phyloP scores from a whole-genome alignment of 148 eudicot species.

The Silene conica region DNA sequence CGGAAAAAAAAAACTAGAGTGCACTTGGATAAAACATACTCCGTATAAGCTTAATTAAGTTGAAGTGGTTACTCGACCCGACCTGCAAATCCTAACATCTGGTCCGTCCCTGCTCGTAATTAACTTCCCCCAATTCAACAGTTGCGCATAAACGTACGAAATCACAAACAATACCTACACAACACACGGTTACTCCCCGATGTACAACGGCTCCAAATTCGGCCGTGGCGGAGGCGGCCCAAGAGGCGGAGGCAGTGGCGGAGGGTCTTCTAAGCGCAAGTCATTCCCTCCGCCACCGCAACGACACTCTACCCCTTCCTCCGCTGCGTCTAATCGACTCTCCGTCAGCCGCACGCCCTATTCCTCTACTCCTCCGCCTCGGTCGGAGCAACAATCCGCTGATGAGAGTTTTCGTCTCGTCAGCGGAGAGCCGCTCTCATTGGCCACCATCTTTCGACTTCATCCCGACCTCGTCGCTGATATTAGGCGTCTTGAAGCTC shows the following conservation, averaged over 20 bases:
- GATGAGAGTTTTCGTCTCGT: constrained; percentile 72
- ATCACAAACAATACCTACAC: too few species aligned
- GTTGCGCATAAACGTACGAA: background rate
- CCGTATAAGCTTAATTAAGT: too few species aligned
- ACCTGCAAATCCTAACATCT: too few species aligned
- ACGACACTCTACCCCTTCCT: constrained; percentile 30
- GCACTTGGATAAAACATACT: too few species aligned
- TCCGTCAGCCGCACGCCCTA: constrained; percentile 43
- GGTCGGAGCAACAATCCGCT: constrained; percentile 17
- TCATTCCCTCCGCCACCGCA: constrained; percentile 38
- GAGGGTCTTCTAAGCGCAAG: constrained; percentile 45
- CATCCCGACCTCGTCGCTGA: constrained; percentile 78
- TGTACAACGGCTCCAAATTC: constrained; percentile 68
- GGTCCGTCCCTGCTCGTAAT: too few species aligned
- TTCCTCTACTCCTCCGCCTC: constrained; percentile 8
- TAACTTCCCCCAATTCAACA: too few species aligned
- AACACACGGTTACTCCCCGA: constrained; percentile 5
- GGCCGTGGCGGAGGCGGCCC: constrained; percentile 46
- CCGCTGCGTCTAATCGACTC: constrained; percentile 34
- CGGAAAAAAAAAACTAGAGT: too few species aligned
- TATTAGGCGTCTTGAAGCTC: constrained; percentile 73
- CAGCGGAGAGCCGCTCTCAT: constrained; percentile 45
- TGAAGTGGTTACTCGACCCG: too few species aligned
- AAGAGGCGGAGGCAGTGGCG: constrained; percentile 32
- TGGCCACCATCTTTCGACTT: constrained; percentile 67